Evolutionary conservation across 768 basidiomycete genomes (phyloP).

Genomic region (Tulasnella sp.): DNA sequence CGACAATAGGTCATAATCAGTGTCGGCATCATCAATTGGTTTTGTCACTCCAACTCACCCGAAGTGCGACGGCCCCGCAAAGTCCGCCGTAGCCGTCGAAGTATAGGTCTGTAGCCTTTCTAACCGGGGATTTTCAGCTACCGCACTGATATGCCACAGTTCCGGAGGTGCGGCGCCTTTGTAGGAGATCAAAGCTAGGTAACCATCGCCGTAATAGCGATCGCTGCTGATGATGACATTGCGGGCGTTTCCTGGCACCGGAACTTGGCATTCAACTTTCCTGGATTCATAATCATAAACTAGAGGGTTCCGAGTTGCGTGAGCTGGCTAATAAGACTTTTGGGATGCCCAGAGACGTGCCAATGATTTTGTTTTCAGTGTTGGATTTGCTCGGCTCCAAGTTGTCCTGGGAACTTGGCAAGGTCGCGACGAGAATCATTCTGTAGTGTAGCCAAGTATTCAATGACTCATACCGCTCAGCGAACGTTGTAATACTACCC

Average conservation of each 20-base stretch:
- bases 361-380: constrained; percentile 46
- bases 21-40: too few species aligned
- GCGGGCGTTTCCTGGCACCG: constrained; percentile 59
- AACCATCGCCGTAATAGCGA: constrained; percentile 27
- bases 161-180: constrained; percentile 72
- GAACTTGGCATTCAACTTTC: constrained; percentile 60
- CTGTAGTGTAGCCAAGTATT: not conserved
- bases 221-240: constrained; percentile 48
- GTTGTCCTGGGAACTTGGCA: constrained; percentile 50
- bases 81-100: constrained; percentile 55
- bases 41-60: constrained; percentile 30
- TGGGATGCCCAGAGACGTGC: constrained; percentile 38
- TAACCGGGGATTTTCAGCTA: constrained; percentile 26
- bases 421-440: constrained; percentile 55
- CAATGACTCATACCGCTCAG: not conserved
- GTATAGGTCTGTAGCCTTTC: constrained; percentile 57
- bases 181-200: constrained; percentile 57
- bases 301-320: constrained; percentile 22
- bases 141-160: constrained; percentile 57
- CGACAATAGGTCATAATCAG: too few species aligned
- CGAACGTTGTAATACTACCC: not conserved
- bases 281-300: constrained; percentile 56
- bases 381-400: constrained; percentile 58
- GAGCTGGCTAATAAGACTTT: not conserved
- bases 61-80: constrained; percentile 73